phyloP scores from a whole-genome alignment of 257 asterid species.

The Cinchona pubescens region DNA sequence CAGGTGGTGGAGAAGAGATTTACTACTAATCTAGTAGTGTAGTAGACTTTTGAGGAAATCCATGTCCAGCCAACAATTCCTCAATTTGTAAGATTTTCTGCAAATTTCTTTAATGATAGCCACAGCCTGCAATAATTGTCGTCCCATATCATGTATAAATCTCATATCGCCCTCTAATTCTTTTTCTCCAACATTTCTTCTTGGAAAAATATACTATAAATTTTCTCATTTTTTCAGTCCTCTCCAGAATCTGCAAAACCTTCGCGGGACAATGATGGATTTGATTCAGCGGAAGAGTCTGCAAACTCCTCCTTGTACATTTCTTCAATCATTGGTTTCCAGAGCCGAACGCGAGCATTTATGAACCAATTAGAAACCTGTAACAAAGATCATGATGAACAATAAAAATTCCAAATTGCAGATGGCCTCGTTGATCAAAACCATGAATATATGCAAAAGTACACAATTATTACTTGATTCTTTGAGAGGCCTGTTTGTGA shows the following conservation, averaged over 20 bases:
- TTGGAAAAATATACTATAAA: background rate
- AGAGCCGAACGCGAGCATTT: conserved; percentile 82
- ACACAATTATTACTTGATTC: conserved; percentile 55
- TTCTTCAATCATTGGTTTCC: conserved; percentile 98
- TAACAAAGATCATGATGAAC: conserved; percentile 7
- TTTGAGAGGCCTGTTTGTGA: conserved; percentile 89
- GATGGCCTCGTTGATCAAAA: background rate
- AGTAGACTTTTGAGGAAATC: background rate
- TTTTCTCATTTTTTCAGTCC: conserved; percentile 33
- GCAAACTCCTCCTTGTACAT: conserved; percentile 85
- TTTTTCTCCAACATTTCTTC: background rate
- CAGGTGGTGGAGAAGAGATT: background rate
- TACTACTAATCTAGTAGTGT: no score
- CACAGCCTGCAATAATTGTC: no score
- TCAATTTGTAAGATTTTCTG: no score
- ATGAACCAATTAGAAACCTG: conserved; percentile 90
- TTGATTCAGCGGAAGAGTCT: conserved; percentile 60
- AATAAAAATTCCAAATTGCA: background rate
- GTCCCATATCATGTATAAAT: background rate
- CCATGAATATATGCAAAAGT: background rate
- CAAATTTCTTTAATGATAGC: no score
- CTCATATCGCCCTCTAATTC: background rate
- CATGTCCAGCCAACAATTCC: background rate
- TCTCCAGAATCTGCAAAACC: conserved; percentile 55
- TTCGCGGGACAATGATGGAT: conserved; percentile 44